A percentile compares a stretch with the other conserved stretches of the same genome.
phyloP scores from a whole-genome alignment of 805 yeast species.

The Teunomyces lycoperdinae region DNA sequence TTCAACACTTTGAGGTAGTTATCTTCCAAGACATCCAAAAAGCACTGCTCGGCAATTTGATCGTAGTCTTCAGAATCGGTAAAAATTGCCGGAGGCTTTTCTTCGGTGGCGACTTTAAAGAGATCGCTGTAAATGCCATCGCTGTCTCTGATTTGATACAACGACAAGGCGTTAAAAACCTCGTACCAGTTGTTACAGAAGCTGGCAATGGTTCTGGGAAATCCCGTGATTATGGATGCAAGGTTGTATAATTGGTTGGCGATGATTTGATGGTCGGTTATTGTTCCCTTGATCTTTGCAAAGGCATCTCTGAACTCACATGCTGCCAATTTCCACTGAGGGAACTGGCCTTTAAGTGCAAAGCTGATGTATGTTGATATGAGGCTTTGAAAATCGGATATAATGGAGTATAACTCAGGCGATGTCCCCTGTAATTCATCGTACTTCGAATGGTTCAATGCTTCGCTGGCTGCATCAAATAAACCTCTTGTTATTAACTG shows the following conservation, averaged over 20 bases:
- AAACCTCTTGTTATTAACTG: conserved; percentile 62
- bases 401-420: conserved; percentile 32
- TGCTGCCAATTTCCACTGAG: conserved; percentile 49
- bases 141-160: conserved; percentile 57
- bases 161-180: conserved; percentile 50
- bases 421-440: conserved; percentile 32
- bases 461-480: conserved; percentile 51
- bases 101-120: conserved; percentile 30
- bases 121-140: conserved; percentile 30
- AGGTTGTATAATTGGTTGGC: conserved; percentile 41
- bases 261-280: conserved; percentile 23
- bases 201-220: conserved; percentile 47
- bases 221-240: conserved; percentile 45
- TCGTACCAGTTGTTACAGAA: conserved; percentile 69
- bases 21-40: conserved; percentile 54
- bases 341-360: conserved; percentile 40
- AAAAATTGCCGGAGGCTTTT: conserved; percentile 32
- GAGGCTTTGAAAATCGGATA: conserved; percentile 40
- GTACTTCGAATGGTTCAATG: conserved; percentile 44
- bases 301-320: conserved; percentile 49
- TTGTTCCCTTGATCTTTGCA: conserved; percentile 19
- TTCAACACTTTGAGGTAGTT: conserved; percentile 57
- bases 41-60: conserved; percentile 34
- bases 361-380: conserved; percentile 41
- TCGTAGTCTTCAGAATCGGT: conserved; percentile 31